A percentile compares a stretch with the other conserved stretches of the same genome.
Evolutionary conservation across 495 filamentous ascomycete genomes (phyloP).

Genomic region (Penicillium silybi): DNA sequence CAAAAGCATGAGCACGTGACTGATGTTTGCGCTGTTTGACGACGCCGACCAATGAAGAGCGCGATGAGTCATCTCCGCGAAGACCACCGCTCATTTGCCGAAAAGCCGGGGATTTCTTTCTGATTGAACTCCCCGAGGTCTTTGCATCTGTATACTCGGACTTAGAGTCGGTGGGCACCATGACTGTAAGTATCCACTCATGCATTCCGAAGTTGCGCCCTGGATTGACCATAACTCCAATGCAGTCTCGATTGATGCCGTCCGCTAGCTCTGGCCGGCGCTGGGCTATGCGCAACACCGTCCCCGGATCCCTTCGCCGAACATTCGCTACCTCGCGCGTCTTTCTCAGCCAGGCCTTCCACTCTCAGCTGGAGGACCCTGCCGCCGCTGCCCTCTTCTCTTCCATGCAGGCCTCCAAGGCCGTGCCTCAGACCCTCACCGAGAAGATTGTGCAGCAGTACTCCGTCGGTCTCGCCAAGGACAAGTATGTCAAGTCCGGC

Average conservation of each 20-base stretch:
- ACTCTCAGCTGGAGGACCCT: constrained; percentile 46
- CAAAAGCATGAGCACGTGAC: background rate
- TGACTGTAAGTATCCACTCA: constrained; percentile 23
- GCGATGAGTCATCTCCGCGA: constrained; percentile 14
- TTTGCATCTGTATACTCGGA: background rate
- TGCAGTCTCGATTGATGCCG: constrained; percentile 33
- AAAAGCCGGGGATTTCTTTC: constrained; percentile 8
- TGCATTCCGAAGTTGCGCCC: constrained; percentile 10
- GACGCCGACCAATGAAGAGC: constrained; percentile 2
- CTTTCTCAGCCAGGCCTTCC: constrained; percentile 46
- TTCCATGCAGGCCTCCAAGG: constrained; percentile 31
- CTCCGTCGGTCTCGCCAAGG: constrained; percentile 63
- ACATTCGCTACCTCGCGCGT: constrained; percentile 38
- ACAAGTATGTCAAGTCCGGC: constrained; percentile 67
- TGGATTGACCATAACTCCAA: background rate
- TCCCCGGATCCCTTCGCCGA: constrained; percentile 28
- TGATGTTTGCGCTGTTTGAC: constrained; percentile 8
- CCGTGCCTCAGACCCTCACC: constrained; percentile 67
- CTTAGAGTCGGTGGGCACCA: constrained; percentile 11
- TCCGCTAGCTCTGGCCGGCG: constrained; percentile 24
- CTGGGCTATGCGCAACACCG: constrained; percentile 17
- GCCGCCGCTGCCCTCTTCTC: constrained; percentile 41
- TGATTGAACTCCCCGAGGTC: constrained; percentile 1
- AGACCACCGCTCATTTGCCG: constrained; percentile 19
- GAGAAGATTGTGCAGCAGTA: constrained; percentile 90